A percentile compares a stretch with the other conserved stretches of the same genome.
These are phyloP conservation scores for Plasmodium vinckei DNA, from an alignment of 169 alveolate species.

Conservation along the genomic window DNA sequence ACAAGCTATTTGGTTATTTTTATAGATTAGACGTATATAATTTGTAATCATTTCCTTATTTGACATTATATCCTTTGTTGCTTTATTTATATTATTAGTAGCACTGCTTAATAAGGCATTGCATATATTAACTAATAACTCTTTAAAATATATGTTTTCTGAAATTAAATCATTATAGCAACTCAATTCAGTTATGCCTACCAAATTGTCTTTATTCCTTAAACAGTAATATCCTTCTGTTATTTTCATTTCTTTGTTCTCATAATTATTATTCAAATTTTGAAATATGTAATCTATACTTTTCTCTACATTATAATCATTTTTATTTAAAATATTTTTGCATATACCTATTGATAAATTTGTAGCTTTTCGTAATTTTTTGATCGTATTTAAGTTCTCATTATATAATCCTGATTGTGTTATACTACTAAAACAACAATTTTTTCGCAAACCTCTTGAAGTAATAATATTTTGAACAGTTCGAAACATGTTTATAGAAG, in stretches of 20 bases:
- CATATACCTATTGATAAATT: constrained; percentile 61
- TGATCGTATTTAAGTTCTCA: constrained; percentile 37
- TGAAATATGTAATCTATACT: constrained; percentile 60
- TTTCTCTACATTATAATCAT: constrained; percentile 53
- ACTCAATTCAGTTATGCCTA: constrained; percentile 47
- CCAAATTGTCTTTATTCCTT: not conserved
- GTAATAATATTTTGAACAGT: not conserved
- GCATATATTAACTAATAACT: constrained; percentile 62
- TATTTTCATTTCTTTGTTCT: constrained; percentile 33
- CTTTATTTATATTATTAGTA: constrained; percentile 16
- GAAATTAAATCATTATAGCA: constrained; percentile 65
- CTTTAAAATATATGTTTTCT: constrained; percentile 71
- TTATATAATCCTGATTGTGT: constrained; percentile 15
- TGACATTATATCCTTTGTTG: not conserved
- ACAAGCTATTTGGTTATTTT: constrained; percentile 32
- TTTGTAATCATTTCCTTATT: constrained; percentile 23
- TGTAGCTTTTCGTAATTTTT: constrained; percentile 66
- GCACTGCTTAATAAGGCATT: constrained; percentile 11
- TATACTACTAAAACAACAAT: constrained; percentile 21
- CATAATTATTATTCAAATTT: constrained; percentile 47
- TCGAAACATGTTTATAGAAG: constrained; percentile 11
- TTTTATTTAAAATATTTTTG: constrained; percentile 55
- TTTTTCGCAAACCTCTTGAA: constrained; percentile 6
- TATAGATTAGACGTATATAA: constrained; percentile 58
- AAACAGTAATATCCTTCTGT: constrained; percentile 74